Percentiles rank a stretch among this genome's conserved stretches.
phyloP scores from a whole-genome alignment of 805 yeast species.

The Ogataea trehalophila region DNA sequence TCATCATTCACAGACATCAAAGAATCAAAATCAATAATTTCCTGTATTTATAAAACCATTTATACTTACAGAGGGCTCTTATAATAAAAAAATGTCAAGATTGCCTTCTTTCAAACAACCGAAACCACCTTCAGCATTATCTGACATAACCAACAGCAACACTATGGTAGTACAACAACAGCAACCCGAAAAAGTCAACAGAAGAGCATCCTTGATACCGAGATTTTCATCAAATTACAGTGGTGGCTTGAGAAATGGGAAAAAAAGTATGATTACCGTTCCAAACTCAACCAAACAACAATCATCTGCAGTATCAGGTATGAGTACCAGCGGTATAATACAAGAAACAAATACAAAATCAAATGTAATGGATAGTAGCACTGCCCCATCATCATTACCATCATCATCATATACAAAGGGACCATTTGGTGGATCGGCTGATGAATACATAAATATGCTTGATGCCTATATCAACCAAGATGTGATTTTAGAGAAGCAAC shows the following conservation, averaged over 20 bases:
- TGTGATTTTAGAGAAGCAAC: conserved; percentile 20
- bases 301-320: not conserved
- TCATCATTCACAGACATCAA: no score
- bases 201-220: conserved; percentile 4
- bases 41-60: no score
- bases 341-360: no score
- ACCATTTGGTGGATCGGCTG: conserved; percentile 3
- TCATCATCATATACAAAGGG: no score
- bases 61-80: no score
- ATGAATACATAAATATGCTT: conserved; percentile 18
- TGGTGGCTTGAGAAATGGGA: not conserved
- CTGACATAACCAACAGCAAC: conserved; percentile 1
- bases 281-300: not conserved
- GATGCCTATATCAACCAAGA: conserved; percentile 23
- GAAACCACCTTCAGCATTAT: not conserved
- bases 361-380: no score
- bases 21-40: no score
- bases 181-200: not conserved
- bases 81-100: not conserved
- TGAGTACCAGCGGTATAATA: not conserved
- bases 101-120: not conserved
- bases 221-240: not conserved
- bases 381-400: no score
- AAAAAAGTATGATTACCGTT: conserved; percentile 1
- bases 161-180: not conserved